Evolutionary conservation across 2,329 filamentous ascomycete species (phyloP).

Genomic region (Hymenoscyphus repandus): DNA sequence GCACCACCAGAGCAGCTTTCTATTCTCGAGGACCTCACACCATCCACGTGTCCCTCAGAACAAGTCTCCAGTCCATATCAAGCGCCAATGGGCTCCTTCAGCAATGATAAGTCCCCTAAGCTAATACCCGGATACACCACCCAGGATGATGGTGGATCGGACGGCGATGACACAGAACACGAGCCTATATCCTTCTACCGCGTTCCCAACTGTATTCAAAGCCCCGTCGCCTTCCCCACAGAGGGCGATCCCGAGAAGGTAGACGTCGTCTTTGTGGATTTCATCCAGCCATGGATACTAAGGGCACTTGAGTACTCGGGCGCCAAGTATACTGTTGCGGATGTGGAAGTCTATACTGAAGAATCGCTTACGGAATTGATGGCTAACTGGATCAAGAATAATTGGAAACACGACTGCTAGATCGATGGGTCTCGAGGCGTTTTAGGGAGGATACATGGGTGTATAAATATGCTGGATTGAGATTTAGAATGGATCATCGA

Average conservation of each 20-base stretch:
- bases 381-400: slow-evolving; percentile 51
- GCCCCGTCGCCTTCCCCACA: slow-evolving; percentile 56
- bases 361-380: slow-evolving; percentile 52
- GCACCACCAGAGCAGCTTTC: slow-evolving; percentile 29
- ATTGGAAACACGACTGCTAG: slow-evolving; percentile 43
- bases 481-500: too few relatives aligned
- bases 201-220: slow-evolving; percentile 80
- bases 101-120: slow-evolving; percentile 29
- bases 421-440: background rate
- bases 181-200: slow-evolving; percentile 66
- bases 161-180: slow-evolving; percentile 90
- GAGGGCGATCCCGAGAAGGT: slow-evolving; percentile 60
- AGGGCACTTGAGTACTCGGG: slow-evolving; percentile 62
- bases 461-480: too few relatives aligned
- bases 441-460: background rate
- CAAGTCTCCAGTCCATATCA: slow-evolving; percentile 20
- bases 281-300: slow-evolving; percentile 78
- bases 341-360: slow-evolving; percentile 47
- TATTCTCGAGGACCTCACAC: slow-evolving; percentile 11
- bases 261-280: slow-evolving; percentile 88
- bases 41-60: slow-evolving; percentile 18
- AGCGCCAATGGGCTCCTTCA: slow-evolving; percentile 28
- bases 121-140: slow-evolving; percentile 78
- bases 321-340: slow-evolving; percentile 41
- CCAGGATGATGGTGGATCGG: slow-evolving; percentile 70